phyloP scores from a whole-genome alignment of 2,329 filamentous ascomycete genomes.

The Trichoderma afroharzianum region DNA sequence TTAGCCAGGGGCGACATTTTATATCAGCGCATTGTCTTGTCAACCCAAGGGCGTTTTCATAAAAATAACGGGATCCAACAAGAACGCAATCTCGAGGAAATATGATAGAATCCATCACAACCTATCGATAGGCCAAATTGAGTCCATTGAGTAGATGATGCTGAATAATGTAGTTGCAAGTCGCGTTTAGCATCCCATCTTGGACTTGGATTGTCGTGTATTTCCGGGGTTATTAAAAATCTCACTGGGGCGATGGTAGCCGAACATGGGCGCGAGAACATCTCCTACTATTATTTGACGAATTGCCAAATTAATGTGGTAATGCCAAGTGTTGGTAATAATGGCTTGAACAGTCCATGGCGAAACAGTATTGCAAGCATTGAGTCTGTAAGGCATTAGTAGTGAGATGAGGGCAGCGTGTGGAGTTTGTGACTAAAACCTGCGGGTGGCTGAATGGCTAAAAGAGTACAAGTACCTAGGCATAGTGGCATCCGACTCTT shows the following conservation, averaged over 20 bases:
- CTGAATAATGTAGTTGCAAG: background rate
- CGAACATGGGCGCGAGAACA: background rate
- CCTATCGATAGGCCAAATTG: background rate
- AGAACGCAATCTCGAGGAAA: background rate
- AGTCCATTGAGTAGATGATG: background rate
- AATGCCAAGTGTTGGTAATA: background rate
- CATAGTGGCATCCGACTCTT: background rate
- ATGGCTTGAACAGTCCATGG: background rate
- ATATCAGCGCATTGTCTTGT: background rate
- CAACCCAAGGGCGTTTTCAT: background rate
- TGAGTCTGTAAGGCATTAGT: background rate
- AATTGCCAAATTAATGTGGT: background rate
- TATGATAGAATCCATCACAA: background rate
- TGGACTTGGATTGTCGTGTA: background rate
- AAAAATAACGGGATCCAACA: background rate
- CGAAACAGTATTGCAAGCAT: background rate
- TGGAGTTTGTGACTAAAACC: background rate
- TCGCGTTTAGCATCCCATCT: background rate
- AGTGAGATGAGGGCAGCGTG: background rate
- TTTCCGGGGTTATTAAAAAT: background rate
- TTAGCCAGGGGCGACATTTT: background rate
- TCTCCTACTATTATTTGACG: background rate
- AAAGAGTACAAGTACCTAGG: background rate
- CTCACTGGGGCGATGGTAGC: background rate
- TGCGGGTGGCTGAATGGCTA: background rate